A percentile compares a stretch with the other conserved stretches of the same genome.
Conservation (phyloP, 2,329 filamentous ascomycete genomes). For the Fusarium newnesense region DNA sequence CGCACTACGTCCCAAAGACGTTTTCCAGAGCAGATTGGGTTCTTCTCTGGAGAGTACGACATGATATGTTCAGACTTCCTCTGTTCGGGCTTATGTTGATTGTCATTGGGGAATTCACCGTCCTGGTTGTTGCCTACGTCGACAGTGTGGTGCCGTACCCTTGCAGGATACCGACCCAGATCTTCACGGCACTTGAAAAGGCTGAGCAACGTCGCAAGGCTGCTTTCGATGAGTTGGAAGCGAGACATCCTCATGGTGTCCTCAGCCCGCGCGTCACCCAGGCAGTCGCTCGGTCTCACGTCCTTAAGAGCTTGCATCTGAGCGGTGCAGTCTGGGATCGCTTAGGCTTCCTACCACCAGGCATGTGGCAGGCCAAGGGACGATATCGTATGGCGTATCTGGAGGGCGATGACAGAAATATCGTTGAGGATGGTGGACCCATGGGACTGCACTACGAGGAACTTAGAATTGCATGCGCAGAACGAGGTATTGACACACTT, state of each 20-base stretch:
- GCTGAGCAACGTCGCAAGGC: constrained; percentile 62
- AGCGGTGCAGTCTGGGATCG: constrained; percentile 62
- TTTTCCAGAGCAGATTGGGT: constrained; percentile 75
- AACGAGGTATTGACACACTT: constrained; percentile 71
- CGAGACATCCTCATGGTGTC: constrained; percentile 49
- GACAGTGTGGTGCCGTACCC: constrained; percentile 79
- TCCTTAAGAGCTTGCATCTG: constrained; percentile 57
- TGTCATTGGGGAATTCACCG: constrained; percentile 87
- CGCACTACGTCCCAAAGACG: constrained; percentile 47
- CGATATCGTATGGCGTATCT: constrained; percentile 69
- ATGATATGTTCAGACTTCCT: constrained; percentile 82
- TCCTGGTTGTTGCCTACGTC: constrained; percentile 78
- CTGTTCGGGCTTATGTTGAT: constrained; percentile 80
- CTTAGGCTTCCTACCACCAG: constrained; percentile 58
- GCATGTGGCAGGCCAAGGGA: constrained; percentile 66
- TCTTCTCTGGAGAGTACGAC: constrained; percentile 71
- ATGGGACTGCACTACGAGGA: constrained; percentile 69
- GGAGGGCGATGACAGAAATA: constrained; percentile 74
- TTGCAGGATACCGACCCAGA: constrained; percentile 84
- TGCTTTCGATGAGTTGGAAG: constrained; percentile 59
- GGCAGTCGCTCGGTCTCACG: constrained; percentile 49
- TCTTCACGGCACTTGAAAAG: constrained; percentile 65
- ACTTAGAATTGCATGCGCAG: constrained; percentile 75
- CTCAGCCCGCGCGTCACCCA: constrained; percentile 47
- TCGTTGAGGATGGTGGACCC: constrained; percentile 70